Percentiles rank a stretch among this genome's conserved stretches.
These are phyloP conservation scores for Bruguiera parviflora DNA, from an alignment of 345 rosid genomes.

Conservation along the genomic window DNA sequence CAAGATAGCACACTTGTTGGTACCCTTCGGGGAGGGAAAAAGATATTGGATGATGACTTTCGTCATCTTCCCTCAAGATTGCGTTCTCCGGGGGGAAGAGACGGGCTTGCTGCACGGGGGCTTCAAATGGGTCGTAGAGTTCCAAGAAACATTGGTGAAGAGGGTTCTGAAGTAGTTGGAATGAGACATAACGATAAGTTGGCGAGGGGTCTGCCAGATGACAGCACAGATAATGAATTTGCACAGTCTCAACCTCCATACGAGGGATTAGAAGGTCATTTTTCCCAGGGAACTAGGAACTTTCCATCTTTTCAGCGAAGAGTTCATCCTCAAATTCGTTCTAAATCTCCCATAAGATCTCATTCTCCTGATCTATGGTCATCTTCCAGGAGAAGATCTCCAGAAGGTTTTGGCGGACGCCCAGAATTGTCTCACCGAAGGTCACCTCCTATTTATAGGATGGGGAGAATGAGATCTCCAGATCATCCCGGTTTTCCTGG, in stretches of 20 bases:
- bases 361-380: constrained; percentile 69
- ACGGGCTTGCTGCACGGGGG: constrained; percentile 39
- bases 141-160: constrained; percentile 51
- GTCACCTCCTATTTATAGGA: constrained; percentile 62
- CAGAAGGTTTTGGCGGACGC: constrained; percentile 59
- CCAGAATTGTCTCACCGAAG: constrained; percentile 54
- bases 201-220: constrained; percentile 46
- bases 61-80: constrained; percentile 46
- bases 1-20: constrained; percentile 47
- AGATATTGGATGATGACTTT: constrained; percentile 43
- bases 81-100: constrained; percentile 47
- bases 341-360: constrained; percentile 66
- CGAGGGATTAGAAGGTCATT: constrained; percentile 54
- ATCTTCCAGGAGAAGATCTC: constrained; percentile 68
- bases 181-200: constrained; percentile 56
- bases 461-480: constrained; percentile 62
- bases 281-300: constrained; percentile 51
- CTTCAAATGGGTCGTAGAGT: constrained; percentile 48
- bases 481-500: constrained; percentile 54
- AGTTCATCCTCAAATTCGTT: constrained; percentile 44
- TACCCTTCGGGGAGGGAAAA: constrained; percentile 61
- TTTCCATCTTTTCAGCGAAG: constrained; percentile 47
- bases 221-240: constrained; percentile 45
- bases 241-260: constrained; percentile 42
- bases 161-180: constrained; percentile 51